phyloP scores from a whole-genome alignment of 108 stramenopile species.

The Nitzschia sp. region DNA sequence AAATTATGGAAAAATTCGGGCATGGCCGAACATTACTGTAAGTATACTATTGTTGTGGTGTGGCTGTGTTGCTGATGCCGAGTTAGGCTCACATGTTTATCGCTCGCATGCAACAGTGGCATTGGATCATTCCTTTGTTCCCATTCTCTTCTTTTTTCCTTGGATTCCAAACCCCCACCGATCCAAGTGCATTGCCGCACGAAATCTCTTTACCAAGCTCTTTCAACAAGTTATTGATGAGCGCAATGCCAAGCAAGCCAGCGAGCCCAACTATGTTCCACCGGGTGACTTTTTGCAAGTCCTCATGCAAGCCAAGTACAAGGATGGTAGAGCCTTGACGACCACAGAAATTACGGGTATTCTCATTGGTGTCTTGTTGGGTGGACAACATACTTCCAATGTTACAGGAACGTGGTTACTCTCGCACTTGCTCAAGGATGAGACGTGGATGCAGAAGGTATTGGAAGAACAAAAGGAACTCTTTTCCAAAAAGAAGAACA shows the following conservation, averaged over 20 bases:
- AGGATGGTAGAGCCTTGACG: conserved; percentile 53
- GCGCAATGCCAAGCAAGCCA: conserved; percentile 33
- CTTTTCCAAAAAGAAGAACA: not conserved
- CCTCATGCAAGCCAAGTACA: conserved; percentile 75
- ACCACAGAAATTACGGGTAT: conserved; percentile 69
- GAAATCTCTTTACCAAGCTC: conserved; percentile 57
- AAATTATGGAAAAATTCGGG: conserved; percentile 53
- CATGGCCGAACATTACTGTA: conserved; percentile 60
- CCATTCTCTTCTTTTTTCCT: conserved; percentile 73
- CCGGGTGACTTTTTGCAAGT: conserved; percentile 63
- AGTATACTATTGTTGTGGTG: too few relatives aligned
- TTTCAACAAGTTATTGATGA: conserved; percentile 56
- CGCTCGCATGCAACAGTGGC: conserved; percentile 21
- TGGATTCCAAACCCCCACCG: conserved; percentile 62
- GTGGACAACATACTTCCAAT: conserved; percentile 80
- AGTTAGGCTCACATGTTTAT: too few relatives aligned
- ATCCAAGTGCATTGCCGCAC: conserved; percentile 35
- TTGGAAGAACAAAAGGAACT: conserved; percentile 51
- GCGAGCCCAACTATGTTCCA: conserved; percentile 23
- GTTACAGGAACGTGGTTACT: conserved; percentile 72
- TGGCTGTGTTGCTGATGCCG: too few relatives aligned
- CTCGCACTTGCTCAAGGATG: conserved; percentile 42
- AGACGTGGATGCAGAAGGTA: conserved; percentile 36
- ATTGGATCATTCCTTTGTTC: conserved; percentile 75
- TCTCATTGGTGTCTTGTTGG: conserved; percentile 73